Conservation (phyloP, 345 rosid genomes). For the Eucalyptus guilfoylei region DNA sequence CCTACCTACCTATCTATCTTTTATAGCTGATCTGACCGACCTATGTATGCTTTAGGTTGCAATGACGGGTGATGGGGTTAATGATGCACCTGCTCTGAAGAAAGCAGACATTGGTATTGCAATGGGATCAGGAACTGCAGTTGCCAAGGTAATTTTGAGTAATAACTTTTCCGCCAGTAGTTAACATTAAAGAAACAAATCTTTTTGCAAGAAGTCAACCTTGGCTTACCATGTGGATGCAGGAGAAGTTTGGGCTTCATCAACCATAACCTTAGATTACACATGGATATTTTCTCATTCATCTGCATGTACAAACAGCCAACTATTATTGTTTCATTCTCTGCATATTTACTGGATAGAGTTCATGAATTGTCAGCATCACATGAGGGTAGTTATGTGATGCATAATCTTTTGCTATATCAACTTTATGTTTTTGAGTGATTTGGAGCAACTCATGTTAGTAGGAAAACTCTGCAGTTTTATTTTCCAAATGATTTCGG, state of each 20-base stretch:
- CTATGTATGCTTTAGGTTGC: constrained; percentile 59
- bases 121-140: constrained; percentile 99
- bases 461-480: neutral
- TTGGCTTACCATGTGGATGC: neutral
- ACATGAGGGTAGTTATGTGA: neutral
- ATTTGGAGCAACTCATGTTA: neutral
- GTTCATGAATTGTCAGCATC: neutral
- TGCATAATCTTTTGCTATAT: neutral
- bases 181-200: neutral
- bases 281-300: neutral
- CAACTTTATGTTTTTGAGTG: neutral
- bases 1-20: neutral
- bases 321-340: neutral
- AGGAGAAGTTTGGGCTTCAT: neutral
- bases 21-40: neutral
- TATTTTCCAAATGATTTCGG: neutral
- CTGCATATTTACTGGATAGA: neutral
- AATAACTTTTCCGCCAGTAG: neutral
- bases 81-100: constrained; percentile 98
- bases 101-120: constrained; percentile 99
- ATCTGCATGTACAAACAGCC: neutral
- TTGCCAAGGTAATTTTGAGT: constrained; percentile 67
- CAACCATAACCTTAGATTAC: neutral
- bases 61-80: constrained; percentile 99
- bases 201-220: neutral